Conservation (phyloP, 306 rosid genomes). For the Fragaria vesca region DNA sequence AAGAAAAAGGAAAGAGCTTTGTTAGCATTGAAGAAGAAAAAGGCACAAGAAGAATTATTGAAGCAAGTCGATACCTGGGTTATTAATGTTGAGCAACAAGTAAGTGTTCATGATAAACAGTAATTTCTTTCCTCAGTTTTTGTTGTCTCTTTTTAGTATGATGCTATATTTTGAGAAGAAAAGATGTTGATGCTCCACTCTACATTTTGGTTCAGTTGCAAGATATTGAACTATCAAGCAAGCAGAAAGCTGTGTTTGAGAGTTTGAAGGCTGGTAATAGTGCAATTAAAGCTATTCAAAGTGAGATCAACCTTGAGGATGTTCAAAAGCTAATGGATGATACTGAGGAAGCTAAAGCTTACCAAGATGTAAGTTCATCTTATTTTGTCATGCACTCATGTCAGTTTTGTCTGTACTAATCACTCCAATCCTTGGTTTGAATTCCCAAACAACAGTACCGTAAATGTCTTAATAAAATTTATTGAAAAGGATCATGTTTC, state of each 20-base stretch:
- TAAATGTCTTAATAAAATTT: neutral
- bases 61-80: constrained; percentile 97
- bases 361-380: constrained; percentile 53
- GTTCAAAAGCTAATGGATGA: constrained; percentile 96
- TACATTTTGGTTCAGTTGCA: constrained; percentile 45
- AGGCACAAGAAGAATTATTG: constrained; percentile 85
- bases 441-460: neutral
- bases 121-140: no score
- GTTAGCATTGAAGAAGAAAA: constrained; percentile 84
- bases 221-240: constrained; percentile 93
- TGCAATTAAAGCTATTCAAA: constrained; percentile 83
- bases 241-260: constrained; percentile 89
- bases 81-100: constrained; percentile 83
- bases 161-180: no score
- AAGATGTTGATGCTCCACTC: no score
- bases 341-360: constrained; percentile 90
- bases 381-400: neutral
- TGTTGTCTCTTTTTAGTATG: no score
- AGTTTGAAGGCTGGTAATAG: constrained; percentile 86
- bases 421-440: neutral
- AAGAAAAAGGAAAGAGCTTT: constrained; percentile 94
- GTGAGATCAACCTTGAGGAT: constrained; percentile 91
- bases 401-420: neutral
- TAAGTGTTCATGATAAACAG: no score
- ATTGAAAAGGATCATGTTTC: no score